Evolutionary conservation across 2,329 filamentous ascomycete species (phyloP).

Genomic region (Fusarium tupiense): DNA sequence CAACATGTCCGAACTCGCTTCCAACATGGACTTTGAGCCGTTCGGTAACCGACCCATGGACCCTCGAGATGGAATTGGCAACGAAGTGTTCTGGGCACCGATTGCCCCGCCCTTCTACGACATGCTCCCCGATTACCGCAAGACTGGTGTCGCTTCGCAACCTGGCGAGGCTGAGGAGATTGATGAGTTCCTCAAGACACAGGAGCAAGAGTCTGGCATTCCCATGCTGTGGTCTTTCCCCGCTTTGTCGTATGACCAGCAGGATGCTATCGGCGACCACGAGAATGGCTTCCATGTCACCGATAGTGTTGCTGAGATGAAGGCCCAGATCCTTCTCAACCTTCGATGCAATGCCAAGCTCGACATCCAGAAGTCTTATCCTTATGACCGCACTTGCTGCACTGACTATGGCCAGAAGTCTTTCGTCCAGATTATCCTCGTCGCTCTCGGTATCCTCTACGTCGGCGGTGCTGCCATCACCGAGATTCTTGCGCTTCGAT

Average conservation of each 20-base stretch:
- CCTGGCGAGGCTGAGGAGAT: constrained; percentile 25
- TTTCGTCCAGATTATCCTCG: constrained; percentile 36
- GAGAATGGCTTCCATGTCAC: constrained; percentile 45
- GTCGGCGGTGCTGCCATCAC: constrained; percentile 26
- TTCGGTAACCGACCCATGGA: constrained; percentile 38
- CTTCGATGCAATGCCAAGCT: constrained; percentile 61
- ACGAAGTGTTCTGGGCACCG: constrained; percentile 44
- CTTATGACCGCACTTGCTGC: constrained; percentile 63
- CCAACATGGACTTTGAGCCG: constrained; percentile 23
- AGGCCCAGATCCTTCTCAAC: constrained; percentile 59
- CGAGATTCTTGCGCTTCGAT: constrained; percentile 22
- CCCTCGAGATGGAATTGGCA: constrained; percentile 40
- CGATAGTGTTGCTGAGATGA: constrained; percentile 42
- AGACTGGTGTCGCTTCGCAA: constrained; percentile 20
- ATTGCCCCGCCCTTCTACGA: constrained; percentile 38
- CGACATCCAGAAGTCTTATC: constrained; percentile 48
- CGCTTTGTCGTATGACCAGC: constrained; percentile 18
- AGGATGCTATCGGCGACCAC: constrained; percentile 29
- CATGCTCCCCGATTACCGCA: constrained; percentile 29
- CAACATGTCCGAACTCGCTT: constrained; percentile 34
- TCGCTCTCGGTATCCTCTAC: constrained; percentile 31
- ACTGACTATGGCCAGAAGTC: constrained; percentile 53
- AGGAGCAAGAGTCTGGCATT: constrained; percentile 27
- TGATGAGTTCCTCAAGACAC: constrained; percentile 29
- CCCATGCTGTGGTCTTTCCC: constrained; percentile 36